Evolutionary conservation across 306 rosid genomes (phyloP), one percentile per base, ranked within the genome.

Genomic region (Cicer cuneatum): DNA sequence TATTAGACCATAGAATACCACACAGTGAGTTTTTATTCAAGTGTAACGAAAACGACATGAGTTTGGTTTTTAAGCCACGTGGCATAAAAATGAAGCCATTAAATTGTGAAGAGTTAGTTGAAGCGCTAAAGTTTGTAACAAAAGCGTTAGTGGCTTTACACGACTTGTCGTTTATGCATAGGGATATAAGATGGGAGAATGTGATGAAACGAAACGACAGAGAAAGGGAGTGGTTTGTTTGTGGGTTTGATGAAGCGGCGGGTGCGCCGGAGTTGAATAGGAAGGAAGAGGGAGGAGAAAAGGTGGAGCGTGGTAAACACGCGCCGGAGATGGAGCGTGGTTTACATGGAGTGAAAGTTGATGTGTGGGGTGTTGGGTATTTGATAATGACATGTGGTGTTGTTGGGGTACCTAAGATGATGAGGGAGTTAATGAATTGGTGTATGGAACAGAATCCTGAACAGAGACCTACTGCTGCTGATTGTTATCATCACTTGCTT

Each of bases 261-360:
- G 93, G 90, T 0, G 97, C 93, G 0, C 99, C 99, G 14, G 95
- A 89, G 74, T 47, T 94, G 52, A 86, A 90, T n/a, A 93, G 87
- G 0, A 58, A 29, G 40, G 64, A 24, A 1, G 12, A 45, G 8
- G 1, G 0, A 4, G 74, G 0, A 1, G 62, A 2, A 35, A 71
- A 2, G 62, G 86, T 10, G 83, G 84, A 77, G 80, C 84, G 89
- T 79, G 93, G 78, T 2, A 80, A 61, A 0, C 84, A 87, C 75
- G 96, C 99, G 48, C 97, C 99, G 45, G 99, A 94, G 81, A 86
- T 90, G 96, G 97, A 80, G 56, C 82, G 99, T 29, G 96, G 92
- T 0, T 46, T 94, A 80, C 99, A 94, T 77, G 92, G 96, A 4
- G 97, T 94, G 76, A 94, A 94, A 72, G 99, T 92, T 76, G 99